phyloP scores from a whole-genome alignment of 75 land plant genomes.

The Sequoiadendron giganteum region DNA sequence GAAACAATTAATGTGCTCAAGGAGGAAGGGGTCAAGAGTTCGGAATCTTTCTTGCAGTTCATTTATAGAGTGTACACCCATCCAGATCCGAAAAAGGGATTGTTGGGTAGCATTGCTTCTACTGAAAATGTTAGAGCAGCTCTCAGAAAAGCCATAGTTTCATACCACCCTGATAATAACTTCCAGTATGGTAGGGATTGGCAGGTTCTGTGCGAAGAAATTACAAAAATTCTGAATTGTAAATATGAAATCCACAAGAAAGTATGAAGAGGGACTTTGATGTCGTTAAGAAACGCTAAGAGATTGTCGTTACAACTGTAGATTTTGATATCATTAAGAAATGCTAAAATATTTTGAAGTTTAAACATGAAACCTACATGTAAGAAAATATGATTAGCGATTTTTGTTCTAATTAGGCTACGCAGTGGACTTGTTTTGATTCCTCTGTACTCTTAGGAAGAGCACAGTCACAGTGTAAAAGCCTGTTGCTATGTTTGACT shows the following conservation, averaged over 20 bases:
- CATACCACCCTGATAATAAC: constrained; percentile 17
- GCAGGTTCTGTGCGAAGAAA: constrained; percentile 19
- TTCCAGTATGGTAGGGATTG: constrained; percentile 8
- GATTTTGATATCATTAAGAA: neutral
- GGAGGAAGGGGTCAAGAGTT: neutral
- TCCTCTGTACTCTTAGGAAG: neutral
- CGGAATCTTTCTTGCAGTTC: constrained; percentile 10
- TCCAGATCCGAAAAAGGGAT: neutral
- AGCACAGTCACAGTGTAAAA: neutral
- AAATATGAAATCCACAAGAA: neutral
- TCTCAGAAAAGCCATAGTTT: constrained; percentile 12
- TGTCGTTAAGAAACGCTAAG: neutral
- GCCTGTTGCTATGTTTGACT: no score
- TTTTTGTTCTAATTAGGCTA: neutral
- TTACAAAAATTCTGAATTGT: neutral
- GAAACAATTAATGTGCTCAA: neutral
- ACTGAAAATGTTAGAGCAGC: neutral
- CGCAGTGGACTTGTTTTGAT: neutral
- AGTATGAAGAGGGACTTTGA: neutral
- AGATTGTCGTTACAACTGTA: no score
- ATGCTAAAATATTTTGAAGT: neutral
- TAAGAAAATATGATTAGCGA: neutral
- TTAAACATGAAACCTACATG: neutral
- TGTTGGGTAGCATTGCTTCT: neutral
- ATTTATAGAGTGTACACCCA: constrained; percentile 4